phyloP scores from a whole-genome alignment of 1,139 yeast genomes.

The Yamadazyma taylorii region DNA sequence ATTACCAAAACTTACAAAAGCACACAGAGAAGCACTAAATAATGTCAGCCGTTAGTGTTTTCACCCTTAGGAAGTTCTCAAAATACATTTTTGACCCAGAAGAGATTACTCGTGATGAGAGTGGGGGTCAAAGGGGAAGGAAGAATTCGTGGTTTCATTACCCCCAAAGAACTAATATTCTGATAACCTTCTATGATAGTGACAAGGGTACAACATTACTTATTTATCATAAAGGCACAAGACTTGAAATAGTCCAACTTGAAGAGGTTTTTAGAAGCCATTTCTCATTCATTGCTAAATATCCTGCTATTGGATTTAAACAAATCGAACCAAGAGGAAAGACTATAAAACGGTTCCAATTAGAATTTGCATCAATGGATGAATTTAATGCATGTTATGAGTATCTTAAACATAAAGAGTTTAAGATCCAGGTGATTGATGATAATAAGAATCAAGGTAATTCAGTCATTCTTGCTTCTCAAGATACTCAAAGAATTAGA shows the following conservation, averaged over 20 bases:
- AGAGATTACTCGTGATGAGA: not conserved
- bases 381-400: slow-evolving; percentile 9
- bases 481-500: no score
- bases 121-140: not conserved
- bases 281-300: slow-evolving; percentile 9
- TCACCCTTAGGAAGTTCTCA: slow-evolving; percentile 15
- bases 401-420: slow-evolving; percentile 1
- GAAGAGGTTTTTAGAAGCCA: not conserved
- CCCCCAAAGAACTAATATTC: slow-evolving; percentile 15
- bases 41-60: slow-evolving; percentile 10
- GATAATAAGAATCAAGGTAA: not conserved
- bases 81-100: slow-evolving; percentile 5
- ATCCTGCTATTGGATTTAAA: slow-evolving; percentile 18
- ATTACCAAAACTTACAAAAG: no score
- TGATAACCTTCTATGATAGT: slow-evolving; percentile 10
- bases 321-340: slow-evolving; percentile 7
- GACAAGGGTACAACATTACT: slow-evolving; percentile 8
- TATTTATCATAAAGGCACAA: slow-evolving; percentile 14
- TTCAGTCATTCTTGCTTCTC: not conserved
- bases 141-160: slow-evolving; percentile 15
- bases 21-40: not conserved
- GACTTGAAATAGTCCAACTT: slow-evolving; percentile 11
- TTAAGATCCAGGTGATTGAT: not conserved
- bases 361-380: slow-evolving; percentile 9
- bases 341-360: slow-evolving; percentile 15